phyloP scores from a whole-genome alignment of 805 yeast species.

The Yarrowia yakushimensis region DNA sequence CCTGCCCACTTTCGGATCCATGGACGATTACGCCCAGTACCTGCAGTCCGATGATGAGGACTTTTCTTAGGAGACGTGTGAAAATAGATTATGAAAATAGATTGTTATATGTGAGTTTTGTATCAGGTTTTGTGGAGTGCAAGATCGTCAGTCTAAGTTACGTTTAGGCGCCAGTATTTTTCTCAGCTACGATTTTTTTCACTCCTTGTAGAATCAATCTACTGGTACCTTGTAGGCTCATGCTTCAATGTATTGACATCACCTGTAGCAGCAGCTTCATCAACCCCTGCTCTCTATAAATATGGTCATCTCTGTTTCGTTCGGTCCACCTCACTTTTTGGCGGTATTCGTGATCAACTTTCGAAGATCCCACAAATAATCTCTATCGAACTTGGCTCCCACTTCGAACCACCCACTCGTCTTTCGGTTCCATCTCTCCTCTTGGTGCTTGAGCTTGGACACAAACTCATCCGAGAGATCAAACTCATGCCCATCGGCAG shows the following conservation, averaged over 20 bases:
- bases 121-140: too few relatives aligned
- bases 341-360: conserved; percentile 33
- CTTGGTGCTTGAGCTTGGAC: conserved; percentile 35
- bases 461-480: conserved; percentile 33
- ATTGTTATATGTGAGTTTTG: not conserved
- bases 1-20: conserved; percentile 83
- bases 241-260: not conserved
- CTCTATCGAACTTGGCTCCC: conserved; percentile 31
- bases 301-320: conserved; percentile 5
- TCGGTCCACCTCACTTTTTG: not conserved
- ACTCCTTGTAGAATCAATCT: too few relatives aligned
- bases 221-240: not conserved
- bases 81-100: not conserved
- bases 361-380: conserved; percentile 38
- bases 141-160: too few relatives aligned
- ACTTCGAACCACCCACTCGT: conserved; percentile 38
- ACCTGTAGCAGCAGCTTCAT: not conserved
- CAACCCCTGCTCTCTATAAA: not conserved
- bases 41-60: conserved; percentile 61
- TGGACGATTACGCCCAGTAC: conserved; percentile 77
- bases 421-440: conserved; percentile 39
- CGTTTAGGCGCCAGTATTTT: too few relatives aligned
- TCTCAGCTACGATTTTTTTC: too few relatives aligned
- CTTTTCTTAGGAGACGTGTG: conserved; percentile 26
- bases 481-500: conserved; percentile 36